phyloP scores from a whole-genome alignment of 2,329 filamentous ascomycete genomes.

The Camptophora hylomeconis region DNA sequence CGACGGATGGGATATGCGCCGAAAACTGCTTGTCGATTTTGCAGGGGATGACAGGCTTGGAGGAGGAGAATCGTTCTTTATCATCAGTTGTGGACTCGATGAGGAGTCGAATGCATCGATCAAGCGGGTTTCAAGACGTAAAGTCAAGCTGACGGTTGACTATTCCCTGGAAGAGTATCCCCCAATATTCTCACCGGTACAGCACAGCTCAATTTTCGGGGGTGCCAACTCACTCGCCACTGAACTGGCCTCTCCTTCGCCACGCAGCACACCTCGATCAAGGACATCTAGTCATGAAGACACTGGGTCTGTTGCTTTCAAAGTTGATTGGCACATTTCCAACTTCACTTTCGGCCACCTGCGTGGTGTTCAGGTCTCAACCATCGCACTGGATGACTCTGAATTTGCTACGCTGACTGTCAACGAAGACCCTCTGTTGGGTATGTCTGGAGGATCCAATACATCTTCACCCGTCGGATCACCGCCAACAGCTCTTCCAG shows the following conservation, averaged over 20 bases:
- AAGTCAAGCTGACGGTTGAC: constrained; percentile 22
- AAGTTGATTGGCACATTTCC: constrained; percentile 56
- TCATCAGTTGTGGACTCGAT: constrained; percentile 60
- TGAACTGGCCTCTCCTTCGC: constrained; percentile 9
- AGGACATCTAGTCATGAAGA: constrained; percentile 21
- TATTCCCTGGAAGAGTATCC: constrained; percentile 15
- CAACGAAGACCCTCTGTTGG: constrained; percentile 64
- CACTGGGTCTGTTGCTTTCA: constrained; percentile 24
- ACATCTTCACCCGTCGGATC: constrained; percentile 42
- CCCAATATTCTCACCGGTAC: constrained; percentile 13
- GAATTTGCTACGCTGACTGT: constrained; percentile 56
- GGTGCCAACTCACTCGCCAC: constrained; percentile 10
- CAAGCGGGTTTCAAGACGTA: constrained; percentile 46
- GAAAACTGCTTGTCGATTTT: constrained; percentile 78
- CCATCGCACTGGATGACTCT: constrained; percentile 61
- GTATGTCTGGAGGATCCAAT: constrained; percentile 41
- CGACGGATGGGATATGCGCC: constrained; percentile 83
- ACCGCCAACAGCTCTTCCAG: constrained; percentile 36
- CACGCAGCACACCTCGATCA: constrained; percentile 20
- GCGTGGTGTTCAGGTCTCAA: constrained; percentile 50
- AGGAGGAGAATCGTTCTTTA: constrained; percentile 62
- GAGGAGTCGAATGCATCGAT: constrained; percentile 41
- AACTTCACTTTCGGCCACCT: constrained; percentile 48
- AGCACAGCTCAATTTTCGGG: constrained; percentile 34
- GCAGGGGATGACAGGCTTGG: constrained; percentile 63